Conservation (phyloP, 257 asterid species). For the Rehmannia glutinosa region DNA sequence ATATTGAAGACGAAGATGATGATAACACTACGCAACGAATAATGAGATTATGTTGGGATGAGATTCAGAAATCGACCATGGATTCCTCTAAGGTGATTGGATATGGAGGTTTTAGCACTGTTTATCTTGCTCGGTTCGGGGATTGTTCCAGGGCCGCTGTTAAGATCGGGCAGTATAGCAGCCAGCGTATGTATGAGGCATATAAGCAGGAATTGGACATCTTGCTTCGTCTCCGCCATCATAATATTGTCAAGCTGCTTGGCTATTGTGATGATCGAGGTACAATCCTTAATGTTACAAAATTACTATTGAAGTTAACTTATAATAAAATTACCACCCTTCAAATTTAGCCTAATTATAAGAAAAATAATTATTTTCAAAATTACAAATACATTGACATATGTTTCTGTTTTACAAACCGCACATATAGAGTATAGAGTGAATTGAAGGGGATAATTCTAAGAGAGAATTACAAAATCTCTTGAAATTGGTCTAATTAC, state of each 20-base stretch:
- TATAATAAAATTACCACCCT: too few species aligned
- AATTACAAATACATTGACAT: too few species aligned
- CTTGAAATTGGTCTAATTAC: too few species aligned
- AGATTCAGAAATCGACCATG: constrained; percentile 31
- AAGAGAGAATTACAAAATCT: too few species aligned
- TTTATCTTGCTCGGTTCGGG: constrained; percentile 42
- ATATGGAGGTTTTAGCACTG: constrained; percentile 67
- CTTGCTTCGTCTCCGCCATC: constrained; percentile 38
- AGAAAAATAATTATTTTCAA: too few species aligned
- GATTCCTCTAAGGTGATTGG: constrained; percentile 48
- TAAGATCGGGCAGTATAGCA: constrained; percentile 38
- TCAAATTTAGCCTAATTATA: too few species aligned
- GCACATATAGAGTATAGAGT: too few species aligned
- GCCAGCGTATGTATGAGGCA: constrained; percentile 41
- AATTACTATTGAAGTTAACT: too few species aligned
- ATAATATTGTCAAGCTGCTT: constrained; percentile 45
- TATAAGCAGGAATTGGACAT: constrained; percentile 52
- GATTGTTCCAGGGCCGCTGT: constrained; percentile 38
- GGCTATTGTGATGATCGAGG: constrained; percentile 50
- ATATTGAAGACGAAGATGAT: not conserved
- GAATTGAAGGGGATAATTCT: too few species aligned
- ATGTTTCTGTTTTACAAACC: too few species aligned
- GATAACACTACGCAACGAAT: not conserved
- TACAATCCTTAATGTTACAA: too few species aligned
- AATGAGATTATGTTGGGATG: constrained; percentile 24